Conservation (phyloP, 768 basidiomycete genomes). For the Leucosporidium yakuticum region DNA sequence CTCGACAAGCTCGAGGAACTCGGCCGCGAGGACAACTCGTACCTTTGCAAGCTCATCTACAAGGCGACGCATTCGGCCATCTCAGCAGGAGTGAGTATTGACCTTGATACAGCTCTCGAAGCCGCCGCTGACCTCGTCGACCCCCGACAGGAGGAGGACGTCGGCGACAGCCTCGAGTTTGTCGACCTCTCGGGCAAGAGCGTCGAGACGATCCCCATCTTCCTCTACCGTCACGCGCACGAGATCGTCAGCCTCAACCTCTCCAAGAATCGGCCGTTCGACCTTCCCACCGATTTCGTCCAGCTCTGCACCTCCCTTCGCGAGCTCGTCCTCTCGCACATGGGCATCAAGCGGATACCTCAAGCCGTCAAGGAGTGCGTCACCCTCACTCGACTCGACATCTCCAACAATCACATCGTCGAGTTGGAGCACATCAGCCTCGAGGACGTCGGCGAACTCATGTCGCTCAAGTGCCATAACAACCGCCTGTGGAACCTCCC, state of each 20-base stretch:
- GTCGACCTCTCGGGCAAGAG: conserved; percentile 76
- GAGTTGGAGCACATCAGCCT: conserved; percentile 82
- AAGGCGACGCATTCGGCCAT: conserved; percentile 47
- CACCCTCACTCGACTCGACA: conserved; percentile 70
- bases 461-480: conserved; percentile 71
- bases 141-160: conserved; percentile 58
- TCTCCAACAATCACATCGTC: conserved; percentile 83
- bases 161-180: conserved; percentile 63
- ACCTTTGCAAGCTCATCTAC: conserved; percentile 83
- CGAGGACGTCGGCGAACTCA: conserved; percentile 65
- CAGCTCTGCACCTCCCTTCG: conserved; percentile 75
- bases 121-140: not conserved
- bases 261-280: conserved; percentile 89
- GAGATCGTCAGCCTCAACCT: conserved; percentile 77
- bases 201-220: conserved; percentile 80
- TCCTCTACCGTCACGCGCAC: conserved; percentile 75
- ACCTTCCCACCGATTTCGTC: conserved; percentile 93
- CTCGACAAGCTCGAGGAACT: conserved; percentile 72
- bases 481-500: conserved; percentile 85
- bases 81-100: conserved; percentile 7
- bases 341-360: conserved; percentile 92
- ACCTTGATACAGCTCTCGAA: conserved; percentile 47
- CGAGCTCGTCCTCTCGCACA: conserved; percentile 78
- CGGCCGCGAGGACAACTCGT: conserved; percentile 69
- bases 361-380: conserved; percentile 68